A percentile compares a stretch with the other conserved stretches of the same genome.
phyloP scores from a whole-genome alignment of 2,329 filamentous ascomycete species.

The Colletotrichum destructivum region DNA sequence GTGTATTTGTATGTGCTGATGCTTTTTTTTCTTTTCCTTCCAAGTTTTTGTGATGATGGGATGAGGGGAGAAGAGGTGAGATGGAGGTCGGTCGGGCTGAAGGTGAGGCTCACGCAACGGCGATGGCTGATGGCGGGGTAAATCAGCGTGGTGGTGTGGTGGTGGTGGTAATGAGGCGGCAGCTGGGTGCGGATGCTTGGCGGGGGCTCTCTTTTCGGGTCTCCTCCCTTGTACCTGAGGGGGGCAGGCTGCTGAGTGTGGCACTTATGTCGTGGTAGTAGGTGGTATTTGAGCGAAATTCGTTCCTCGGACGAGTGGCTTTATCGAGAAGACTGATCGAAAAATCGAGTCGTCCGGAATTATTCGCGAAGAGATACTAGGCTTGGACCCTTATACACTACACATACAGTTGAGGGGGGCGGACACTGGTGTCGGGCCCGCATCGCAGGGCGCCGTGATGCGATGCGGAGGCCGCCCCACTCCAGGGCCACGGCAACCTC shows the following conservation, averaged over 20 bases:
- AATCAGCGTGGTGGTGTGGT: neutral
- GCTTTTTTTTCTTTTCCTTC: neutral
- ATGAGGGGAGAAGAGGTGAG: neutral
- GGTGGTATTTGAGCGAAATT: too few relatives aligned
- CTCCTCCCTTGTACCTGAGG: too few relatives aligned
- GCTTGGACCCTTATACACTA: too few relatives aligned
- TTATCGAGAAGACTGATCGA: too few relatives aligned
- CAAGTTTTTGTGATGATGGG: neutral
- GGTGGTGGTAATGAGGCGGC: neutral
- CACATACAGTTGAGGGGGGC: neutral
- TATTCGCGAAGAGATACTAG: too few relatives aligned
- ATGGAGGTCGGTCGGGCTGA: neutral
- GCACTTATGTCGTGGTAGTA: too few relatives aligned
- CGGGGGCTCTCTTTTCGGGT: neutral
- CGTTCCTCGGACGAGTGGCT: too few relatives aligned
- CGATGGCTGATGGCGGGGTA: slow-evolving; percentile 3
- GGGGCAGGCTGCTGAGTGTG: too few relatives aligned
- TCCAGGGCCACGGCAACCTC: too few relatives aligned
- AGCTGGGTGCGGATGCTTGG: neutral
- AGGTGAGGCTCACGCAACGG: slow-evolving; percentile 2
- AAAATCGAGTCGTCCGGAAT: too few relatives aligned
- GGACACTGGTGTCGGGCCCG: neutral
- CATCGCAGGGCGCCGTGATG: slow-evolving; percentile 37
- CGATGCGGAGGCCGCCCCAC: slow-evolving; percentile 20
- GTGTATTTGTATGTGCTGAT: neutral